Evolutionary conservation across 169 alveolate species (phyloP), one percentile per base, ranked within the genome.

Genomic region (Theileria orientalis): DNA sequence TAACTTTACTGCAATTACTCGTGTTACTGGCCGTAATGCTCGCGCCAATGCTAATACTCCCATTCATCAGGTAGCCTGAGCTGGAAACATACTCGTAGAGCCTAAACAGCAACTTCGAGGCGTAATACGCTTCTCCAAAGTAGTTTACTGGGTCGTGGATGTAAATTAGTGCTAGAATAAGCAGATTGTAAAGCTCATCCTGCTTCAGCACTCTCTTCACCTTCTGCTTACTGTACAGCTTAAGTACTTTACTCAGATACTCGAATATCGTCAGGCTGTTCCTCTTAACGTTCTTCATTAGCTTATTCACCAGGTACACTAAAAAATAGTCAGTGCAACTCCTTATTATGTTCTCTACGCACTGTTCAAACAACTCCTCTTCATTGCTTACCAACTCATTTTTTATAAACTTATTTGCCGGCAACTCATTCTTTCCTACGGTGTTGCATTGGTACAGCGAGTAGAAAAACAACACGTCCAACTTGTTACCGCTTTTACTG

Each of bases 121-220:
- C 56, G 37, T 61, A 62, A 40, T 29, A 62, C 3, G 83, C 83
- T 51, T 79, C 87, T 14, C 83, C 83, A 47, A 79, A 72, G 61
- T 71, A 79, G 23, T 64, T 52, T 21, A 79, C 63, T 2, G 83
- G 87, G 57, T 79, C 87, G 60, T 79, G 87, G 42, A 79, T 29
- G 25, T 79, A 79, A 3, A 79, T 62, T 41, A 79, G 69, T 16
- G 74, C 76, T 30, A 66, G 32, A 0, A 70, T 67, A 44, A 79
- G 29, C 70, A 63, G 21, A 16, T 68, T 41, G 30, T 32, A 6
- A 1, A 60, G 27, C 1, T 27, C 57, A 6, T 37, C 62, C 3
- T 33, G 21, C n/a, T 70, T 44, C 25, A 72, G 46, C 56, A 33
- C 59, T 9, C n/a, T 11, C 25, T 49, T 7, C 46, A 79, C 27